Conservation (phyloP, 176 grass and related monocot genomes). For the Cenchrus americanus region DNA sequence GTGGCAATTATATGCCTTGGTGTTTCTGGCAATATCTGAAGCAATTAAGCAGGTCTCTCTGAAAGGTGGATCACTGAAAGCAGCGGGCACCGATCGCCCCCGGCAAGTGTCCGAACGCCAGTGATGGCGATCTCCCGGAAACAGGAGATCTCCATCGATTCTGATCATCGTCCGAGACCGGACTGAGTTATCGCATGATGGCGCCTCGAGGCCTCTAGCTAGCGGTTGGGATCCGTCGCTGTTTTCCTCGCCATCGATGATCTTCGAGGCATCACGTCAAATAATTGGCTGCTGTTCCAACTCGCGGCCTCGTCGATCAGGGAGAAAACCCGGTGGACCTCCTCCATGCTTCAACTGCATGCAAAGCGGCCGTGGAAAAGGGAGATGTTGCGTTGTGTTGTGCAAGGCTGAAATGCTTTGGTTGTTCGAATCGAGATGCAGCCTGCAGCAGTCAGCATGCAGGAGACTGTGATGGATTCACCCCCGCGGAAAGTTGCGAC, state of each 20-base stretch:
- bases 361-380: neutral
- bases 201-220: constrained; percentile 7
- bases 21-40: neutral
- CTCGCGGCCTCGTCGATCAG: neutral
- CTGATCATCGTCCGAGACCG: constrained; percentile 11
- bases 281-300: constrained; percentile 47
- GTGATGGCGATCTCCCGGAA: neutral
- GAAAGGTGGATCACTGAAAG: constrained; percentile 12
- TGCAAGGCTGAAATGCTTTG: neutral
- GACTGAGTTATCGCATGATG: constrained; percentile 15
- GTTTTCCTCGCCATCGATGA: neutral
- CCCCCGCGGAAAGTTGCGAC: constrained; percentile 41
- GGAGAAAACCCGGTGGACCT: constrained; percentile 29
- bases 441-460: too few species aligned
- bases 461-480: constrained; percentile 33
- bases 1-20: neutral
- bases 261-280: constrained; percentile 49
- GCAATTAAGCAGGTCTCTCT: neutral
- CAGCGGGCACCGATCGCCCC: neutral
- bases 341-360: constrained; percentile 11
- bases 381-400: neutral
- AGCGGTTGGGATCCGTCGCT: constrained; percentile 35
- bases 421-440: neutral
- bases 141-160: constrained; percentile 23
- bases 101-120: neutral